Conservation (phyloP, 2,329 filamentous ascomycete genomes). For the Beauveria pseudobassiana region DNA sequence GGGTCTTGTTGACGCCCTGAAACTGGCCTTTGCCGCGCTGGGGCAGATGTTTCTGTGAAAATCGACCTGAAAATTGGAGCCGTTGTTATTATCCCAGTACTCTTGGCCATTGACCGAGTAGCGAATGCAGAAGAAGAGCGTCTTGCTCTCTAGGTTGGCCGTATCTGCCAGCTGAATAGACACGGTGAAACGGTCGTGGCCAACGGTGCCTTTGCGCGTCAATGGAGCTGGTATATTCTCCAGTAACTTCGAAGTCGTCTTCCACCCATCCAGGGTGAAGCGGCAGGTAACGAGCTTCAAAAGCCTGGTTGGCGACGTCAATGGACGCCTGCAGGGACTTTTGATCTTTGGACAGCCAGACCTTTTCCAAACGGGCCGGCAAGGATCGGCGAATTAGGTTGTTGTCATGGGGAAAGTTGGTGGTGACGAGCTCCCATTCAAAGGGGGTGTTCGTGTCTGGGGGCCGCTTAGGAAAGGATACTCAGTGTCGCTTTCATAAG, state of each 20-base stretch:
- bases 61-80: conserved; percentile 86
- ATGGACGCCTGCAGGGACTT: conserved; percentile 78
- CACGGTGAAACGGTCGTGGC: conserved; percentile 86
- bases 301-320: conserved; percentile 80
- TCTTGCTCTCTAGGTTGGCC: conserved; percentile 86
- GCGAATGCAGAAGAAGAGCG: conserved; percentile 82
- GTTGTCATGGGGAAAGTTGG: conserved; percentile 65
- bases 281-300: conserved; percentile 85
- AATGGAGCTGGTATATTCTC: conserved; percentile 79
- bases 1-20: conserved; percentile 43
- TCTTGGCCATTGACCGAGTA: conserved; percentile 80
- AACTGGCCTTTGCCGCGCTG: conserved; percentile 50
- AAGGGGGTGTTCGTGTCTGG: conserved; percentile 41
- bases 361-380: conserved; percentile 73
- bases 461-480: conserved; percentile 70
- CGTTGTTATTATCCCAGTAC: conserved; percentile 90
- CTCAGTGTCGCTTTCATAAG: conserved; percentile 78
- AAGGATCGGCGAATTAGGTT: conserved; percentile 52
- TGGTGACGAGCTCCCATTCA: conserved; percentile 81
- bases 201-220: conserved; percentile 57
- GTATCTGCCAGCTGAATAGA: conserved; percentile 88
- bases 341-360: conserved; percentile 83
- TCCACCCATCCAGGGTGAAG: conserved; percentile 97
- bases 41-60: conserved; percentile 69
- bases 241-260: conserved; percentile 88